A percentile compares a stretch with the other conserved stretches of the same genome.
Conservation (phyloP, 805 yeast genomes). For the Zygosaccharomyces lentus region DNA sequence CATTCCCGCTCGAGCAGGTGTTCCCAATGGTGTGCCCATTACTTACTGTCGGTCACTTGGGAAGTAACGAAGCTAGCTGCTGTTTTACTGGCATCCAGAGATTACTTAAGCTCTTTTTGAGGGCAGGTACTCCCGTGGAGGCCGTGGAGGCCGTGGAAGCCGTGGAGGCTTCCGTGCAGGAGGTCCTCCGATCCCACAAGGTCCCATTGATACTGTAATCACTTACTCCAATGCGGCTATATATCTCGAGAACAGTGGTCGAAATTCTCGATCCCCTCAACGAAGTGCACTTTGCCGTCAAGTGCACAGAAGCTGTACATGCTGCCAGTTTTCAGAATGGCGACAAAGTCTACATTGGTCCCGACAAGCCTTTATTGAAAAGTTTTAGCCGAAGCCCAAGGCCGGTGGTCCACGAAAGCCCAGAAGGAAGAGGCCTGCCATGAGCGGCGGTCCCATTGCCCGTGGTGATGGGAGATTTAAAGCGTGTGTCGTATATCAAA, state of each 20-base stretch:
- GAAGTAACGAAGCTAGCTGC: too few species aligned
- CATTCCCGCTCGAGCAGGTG: too few species aligned
- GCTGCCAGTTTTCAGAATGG: slow-evolving; percentile 92
- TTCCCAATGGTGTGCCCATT: too few species aligned
- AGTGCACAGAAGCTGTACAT: slow-evolving; percentile 93
- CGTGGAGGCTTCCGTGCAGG: slow-evolving; percentile 40
- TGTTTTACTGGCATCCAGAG: too few species aligned
- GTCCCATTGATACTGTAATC: slow-evolving; percentile 93
- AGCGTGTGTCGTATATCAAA: slow-evolving; percentile 11
- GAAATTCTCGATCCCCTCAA: slow-evolving; percentile 97
- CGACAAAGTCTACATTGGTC: slow-evolving; percentile 91
- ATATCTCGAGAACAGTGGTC: slow-evolving; percentile 93
- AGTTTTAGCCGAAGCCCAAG: slow-evolving; percentile 96
- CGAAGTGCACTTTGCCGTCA: slow-evolving; percentile 96
- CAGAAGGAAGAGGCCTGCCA: slow-evolving; percentile 59
- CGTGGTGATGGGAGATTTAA: slow-evolving; percentile 41
- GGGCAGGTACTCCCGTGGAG: too few species aligned
- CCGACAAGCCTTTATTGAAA: slow-evolving; percentile 90
- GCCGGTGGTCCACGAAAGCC: slow-evolving; percentile 77
- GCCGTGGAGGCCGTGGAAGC: slow-evolving; percentile 38
- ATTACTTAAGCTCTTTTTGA: too few species aligned
- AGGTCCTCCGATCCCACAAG: slow-evolving; percentile 72
- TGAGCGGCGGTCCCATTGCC: slow-evolving; percentile 49
- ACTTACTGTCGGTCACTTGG: too few species aligned
- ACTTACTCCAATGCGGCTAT: slow-evolving; percentile 99